These are phyloP conservation scores for Penicillium paxilli DNA, from an alignment of 495 filamentous ascomycete species.

Conservation along the genomic window DNA sequence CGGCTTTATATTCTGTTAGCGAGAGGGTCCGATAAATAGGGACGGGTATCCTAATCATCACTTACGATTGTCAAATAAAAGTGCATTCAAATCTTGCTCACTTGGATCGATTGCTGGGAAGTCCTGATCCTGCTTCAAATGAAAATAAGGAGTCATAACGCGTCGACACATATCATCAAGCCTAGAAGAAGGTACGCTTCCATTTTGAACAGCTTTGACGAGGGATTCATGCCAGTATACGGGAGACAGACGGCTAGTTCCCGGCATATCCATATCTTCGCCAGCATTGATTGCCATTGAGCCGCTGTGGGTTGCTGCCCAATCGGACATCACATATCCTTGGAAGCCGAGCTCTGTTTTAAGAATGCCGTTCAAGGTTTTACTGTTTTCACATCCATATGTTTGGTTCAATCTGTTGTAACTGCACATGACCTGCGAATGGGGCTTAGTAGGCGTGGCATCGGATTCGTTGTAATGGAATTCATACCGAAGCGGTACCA, in stretches of 20 bases:
- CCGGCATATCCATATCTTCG: constrained; percentile 61
- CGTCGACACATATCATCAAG: constrained; percentile 47
- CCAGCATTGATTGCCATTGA: constrained; percentile 53
- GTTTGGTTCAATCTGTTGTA: constrained; percentile 68
- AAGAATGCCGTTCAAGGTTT: constrained; percentile 59
- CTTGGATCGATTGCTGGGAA: constrained; percentile 40
- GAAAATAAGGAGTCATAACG: constrained; percentile 55
- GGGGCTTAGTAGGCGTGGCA: too few species aligned
- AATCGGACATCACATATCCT: constrained; percentile 66
- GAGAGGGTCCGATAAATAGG: too few species aligned
- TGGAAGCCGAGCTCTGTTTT: constrained; percentile 68
- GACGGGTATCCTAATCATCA: not conserved
- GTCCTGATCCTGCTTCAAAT: constrained; percentile 51
- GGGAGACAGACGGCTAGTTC: constrained; percentile 23
- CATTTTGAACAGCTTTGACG: constrained; percentile 45
- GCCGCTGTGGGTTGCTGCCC: constrained; percentile 60
- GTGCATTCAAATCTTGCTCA: not conserved
- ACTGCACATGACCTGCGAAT: constrained; percentile 58
- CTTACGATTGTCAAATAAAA: not conserved
- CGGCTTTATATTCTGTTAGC: too few species aligned
- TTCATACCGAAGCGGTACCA: constrained; percentile 45
- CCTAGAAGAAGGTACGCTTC: constrained; percentile 61
- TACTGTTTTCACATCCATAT: constrained; percentile 64
- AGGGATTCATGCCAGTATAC: constrained; percentile 61
- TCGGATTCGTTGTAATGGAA: too few species aligned